phyloP scores from a whole-genome alignment of 148 eudicot species.

The Arbutus unedo region DNA sequence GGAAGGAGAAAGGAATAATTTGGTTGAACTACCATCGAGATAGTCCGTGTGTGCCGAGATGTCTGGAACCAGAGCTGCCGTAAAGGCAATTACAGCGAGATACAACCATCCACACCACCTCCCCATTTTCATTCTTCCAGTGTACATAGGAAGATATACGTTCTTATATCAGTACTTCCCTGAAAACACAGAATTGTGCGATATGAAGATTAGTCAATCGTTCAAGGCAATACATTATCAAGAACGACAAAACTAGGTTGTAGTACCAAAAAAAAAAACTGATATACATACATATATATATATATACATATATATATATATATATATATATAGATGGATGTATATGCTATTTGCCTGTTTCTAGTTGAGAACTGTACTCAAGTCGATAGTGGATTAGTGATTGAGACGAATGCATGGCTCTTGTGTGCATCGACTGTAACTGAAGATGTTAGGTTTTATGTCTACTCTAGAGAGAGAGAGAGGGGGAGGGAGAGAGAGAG shows the following conservation, averaged over 20 bases:
- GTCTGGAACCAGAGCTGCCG: not conserved
- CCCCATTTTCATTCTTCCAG: not conserved
- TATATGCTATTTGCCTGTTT: not conserved
- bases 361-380: not conserved
- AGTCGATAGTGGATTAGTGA: not conserved
- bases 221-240: not conserved
- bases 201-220: not conserved
- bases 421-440: not conserved
- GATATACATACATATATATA: not conserved
- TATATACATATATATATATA: not conserved
- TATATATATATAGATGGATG: not conserved
- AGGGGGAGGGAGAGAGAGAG: too few species aligned
- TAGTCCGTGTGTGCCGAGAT: not conserved
- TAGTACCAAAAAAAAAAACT: not conserved
- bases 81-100: constrained; percentile 6
- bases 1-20: not conserved
- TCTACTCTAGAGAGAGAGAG: too few species aligned
- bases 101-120: not conserved
- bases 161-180: not conserved
- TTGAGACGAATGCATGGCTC: not conserved
- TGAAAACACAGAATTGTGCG: not conserved
- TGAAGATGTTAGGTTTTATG: not conserved
- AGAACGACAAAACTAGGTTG: not conserved
- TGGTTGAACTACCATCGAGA: constrained; percentile 6
- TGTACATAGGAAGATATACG: not conserved